Conservation (phyloP, 345 rosid genomes). For the Aquilaria yunnanensis region DNA sequence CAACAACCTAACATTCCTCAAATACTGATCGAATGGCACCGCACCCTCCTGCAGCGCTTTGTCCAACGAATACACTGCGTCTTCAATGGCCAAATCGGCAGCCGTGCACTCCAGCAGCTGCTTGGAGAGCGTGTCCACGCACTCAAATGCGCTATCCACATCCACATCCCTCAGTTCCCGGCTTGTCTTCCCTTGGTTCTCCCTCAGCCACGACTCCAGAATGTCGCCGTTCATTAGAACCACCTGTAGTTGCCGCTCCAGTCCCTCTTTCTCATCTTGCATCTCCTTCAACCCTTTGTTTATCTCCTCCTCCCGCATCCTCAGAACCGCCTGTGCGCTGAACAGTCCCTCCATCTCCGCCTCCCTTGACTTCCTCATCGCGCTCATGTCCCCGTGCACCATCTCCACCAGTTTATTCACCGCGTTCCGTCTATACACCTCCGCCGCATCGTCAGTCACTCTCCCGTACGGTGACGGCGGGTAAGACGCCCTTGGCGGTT, state of each 20-base stretch:
- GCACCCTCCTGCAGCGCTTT: conserved; percentile 66
- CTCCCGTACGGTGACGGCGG: conserved; percentile 61
- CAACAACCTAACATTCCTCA: conserved; percentile 82
- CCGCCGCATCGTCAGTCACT: conserved; percentile 56
- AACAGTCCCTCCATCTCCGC: conserved; percentile 77
- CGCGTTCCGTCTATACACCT: conserved; percentile 67
- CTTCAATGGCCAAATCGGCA: conserved; percentile 82
- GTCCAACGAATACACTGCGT: conserved; percentile 67
- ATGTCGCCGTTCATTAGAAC: conserved; percentile 68
- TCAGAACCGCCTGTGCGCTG: conserved; percentile 53
- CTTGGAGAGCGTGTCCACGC: conserved; percentile 48
- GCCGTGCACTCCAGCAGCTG: conserved; percentile 81
- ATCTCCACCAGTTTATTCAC: conserved; percentile 65
- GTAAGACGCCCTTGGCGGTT: conserved; percentile 26
- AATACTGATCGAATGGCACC: conserved; percentile 70
- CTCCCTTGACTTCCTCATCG: conserved; percentile 60
- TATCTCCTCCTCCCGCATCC: conserved; percentile 57
- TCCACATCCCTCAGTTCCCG: conserved; percentile 26
- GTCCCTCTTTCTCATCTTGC: conserved; percentile 63
- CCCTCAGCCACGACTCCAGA: conserved; percentile 62
- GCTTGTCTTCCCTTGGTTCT: conserved; percentile 43
- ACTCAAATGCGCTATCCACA: conserved; percentile 54
- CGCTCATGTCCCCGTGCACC: conserved; percentile 47
- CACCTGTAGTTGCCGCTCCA: conserved; percentile 82
- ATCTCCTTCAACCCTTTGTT: conserved; percentile 57